Base-by-base conservation (phyloP, 202 grass and related monocot genomes). In the Bolboschoenoplectus hybrid region DNA sequence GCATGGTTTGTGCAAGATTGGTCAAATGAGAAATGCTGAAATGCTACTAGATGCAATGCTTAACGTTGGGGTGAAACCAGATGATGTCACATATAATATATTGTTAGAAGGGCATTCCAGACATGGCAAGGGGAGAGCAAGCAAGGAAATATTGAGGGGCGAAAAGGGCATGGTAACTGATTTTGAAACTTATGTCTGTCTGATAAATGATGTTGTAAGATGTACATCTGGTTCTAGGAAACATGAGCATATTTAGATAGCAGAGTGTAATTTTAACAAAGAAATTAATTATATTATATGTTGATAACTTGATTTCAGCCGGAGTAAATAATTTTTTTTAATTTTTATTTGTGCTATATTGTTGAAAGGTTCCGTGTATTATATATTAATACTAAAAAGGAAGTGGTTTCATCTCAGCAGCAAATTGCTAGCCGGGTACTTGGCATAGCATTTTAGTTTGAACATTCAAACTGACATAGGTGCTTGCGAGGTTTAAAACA, bases 21-120 rank as follows among this genome's bases (percentile, higher is more conserved):
- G 94, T n/a, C 92, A 94, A 82, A 87, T 92, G 91, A 94, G 94
- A 76, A 94, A 97, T 85, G 94, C 91, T 5, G 89, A 89, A 35
- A 92, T 92, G 92, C 89, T 97, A 50, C 82, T 93, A 52, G 82
- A 94, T 89, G 92, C 92, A 1, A 94, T 97, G 94, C 85, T 88
- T 64, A 94, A 97, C 69, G 45, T 93, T 67, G 89, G 92, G 62
- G 88, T 94, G 9, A 5, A 26, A 47, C 92, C 91, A 7, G 92
- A 97, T 85, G 94, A 97, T 85, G 90, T 94, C 73, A 93, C 94
- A 43, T 97, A 93, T 76, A 97, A 97, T 47, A 97, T 97, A 88
- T 88, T 94, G 68, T 84, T 97, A 89, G 91, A 97, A 60, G 91
- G 94, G 60, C 92, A 94, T 63, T 87, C 89, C 79, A 97, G 92